Evolutionary conservation across 2,329 filamentous ascomycete species (phyloP), one percentile per base, ranked within the genome.

Genomic region (Sporothrix luriei): DNA sequence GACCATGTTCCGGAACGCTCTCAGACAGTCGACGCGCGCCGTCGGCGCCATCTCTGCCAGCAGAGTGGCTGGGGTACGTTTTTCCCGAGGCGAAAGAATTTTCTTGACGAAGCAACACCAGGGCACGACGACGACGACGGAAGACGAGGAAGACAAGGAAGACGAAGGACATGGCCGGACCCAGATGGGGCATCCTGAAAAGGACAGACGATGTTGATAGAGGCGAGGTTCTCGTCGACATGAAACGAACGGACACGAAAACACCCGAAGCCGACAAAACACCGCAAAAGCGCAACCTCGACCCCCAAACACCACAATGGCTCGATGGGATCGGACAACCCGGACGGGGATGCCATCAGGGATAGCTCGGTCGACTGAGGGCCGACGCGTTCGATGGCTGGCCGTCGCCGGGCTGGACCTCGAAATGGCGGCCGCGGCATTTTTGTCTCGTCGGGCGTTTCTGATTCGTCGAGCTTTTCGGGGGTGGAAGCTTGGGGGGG

Each of bases 1-100:
- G 71, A 86, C 82, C 85, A 97, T 98, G 94, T 97, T 97, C 89
- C 93, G 94, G 86, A 97, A 92, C 90, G 94, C 94, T 87, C 88
- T 98, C 85, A 90, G 94, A 87, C 93, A 97, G 88, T 96, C 93
- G 83, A 91, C 91, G 87, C 93, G 94, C 87, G 91, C 92, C 84
- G 92, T 94, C 85, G 91, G 92, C 86, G 93, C 92, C 85, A 89
- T 96, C 86, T 92, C 93, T 90, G 91, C 92, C 81, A 89, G 92
- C 88, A 92, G 93, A 88, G 89, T 96, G 85, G 90, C 90, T 84
- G 91, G 90, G 85, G 95, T 98, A 94, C 91, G 94, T 96, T 82
- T 82, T 54, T 49, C 51, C 65, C 55, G 24, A 48, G 59, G 33
- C 33, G 59, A 65, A 57, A 38, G 26, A 55, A 33, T 16, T 21